Evolutionary conservation across 2,329 filamentous ascomycete genomes (phyloP).

Genomic region (Aphanoascus verrucosus): DNA sequence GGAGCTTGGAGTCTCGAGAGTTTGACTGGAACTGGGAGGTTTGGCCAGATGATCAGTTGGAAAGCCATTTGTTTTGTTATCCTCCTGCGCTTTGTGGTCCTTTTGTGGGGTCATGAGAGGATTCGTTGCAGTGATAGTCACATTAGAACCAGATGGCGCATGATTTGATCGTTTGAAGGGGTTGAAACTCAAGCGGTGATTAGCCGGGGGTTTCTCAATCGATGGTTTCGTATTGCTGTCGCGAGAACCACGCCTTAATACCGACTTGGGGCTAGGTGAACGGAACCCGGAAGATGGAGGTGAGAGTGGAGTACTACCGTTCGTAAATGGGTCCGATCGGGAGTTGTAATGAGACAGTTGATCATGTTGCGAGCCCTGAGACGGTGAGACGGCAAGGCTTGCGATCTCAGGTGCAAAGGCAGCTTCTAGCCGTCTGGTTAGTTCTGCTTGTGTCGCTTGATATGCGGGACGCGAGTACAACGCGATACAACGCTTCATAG

Average conservation of each 20-base stretch:
- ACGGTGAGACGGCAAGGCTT: slow-evolving; percentile 44
- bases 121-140: slow-evolving; percentile 23
- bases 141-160: slow-evolving; percentile 27
- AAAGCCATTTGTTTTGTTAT: slow-evolving; percentile 17
- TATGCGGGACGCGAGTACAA: slow-evolving; percentile 53
- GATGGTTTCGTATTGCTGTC: slow-evolving; percentile 23
- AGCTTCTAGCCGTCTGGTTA: slow-evolving; percentile 31
- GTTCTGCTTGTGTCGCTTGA: slow-evolving; percentile 35
- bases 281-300: slow-evolving; percentile 19
- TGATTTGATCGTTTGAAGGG: slow-evolving; percentile 35
- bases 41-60: slow-evolving; percentile 16
- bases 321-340: slow-evolving; percentile 22
- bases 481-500: slow-evolving; percentile 69
- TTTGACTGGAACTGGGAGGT: slow-evolving; percentile 17
- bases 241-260: slow-evolving; percentile 26
- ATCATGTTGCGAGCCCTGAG: slow-evolving; percentile 34
- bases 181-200: slow-evolving; percentile 35
- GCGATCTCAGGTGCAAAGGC: slow-evolving; percentile 53
- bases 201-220: slow-evolving; percentile 28
- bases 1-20: slow-evolving; percentile 30
- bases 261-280: slow-evolving; percentile 29
- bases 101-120: background rate
- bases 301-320: slow-evolving; percentile 20
- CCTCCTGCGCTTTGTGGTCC: slow-evolving; percentile 3
- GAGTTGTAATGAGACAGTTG: slow-evolving; percentile 37